Evolutionary conservation across 352 stramenopile species (phyloP), one percentile per base, ranked within the genome.

Genomic region (Globisporangium solare): DNA sequence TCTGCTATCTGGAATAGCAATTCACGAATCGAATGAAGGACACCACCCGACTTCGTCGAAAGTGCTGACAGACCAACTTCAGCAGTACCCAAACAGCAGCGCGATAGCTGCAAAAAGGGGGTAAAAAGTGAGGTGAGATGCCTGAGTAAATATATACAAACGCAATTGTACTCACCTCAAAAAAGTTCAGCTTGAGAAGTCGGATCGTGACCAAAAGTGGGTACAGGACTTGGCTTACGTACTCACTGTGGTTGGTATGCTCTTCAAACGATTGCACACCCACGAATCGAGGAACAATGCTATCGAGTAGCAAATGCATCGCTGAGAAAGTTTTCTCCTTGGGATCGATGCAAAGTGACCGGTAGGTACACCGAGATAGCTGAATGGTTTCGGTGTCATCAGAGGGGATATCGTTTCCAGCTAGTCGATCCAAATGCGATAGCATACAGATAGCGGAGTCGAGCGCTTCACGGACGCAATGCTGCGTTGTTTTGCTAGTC

Each of bases 111-210:
- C 11, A 60, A 21, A n/a, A 7, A 60, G 3, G n/a, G n/a, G n/a
- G n/a, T n/a, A 51, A 20, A 60, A 13, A 13, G 22, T 32, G 15
- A 39, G 21, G 27, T 35, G 27, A 35, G 27, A 35, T 10, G 10
- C 5, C 27, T 35, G 27, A 35, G 27, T 35, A 35, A 35, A 35
- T 35, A 35, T 10, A 10, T 35, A 14, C 17, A 24, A 15, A 61
- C 5, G 27, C 17, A 21, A 17, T 15, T 13, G 27, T 39, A 35
- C 71, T 53, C 68, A 94, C 84, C 79, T 95, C 86, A 31, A 92
- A 95, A 46, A 95, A 89, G 66, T 95, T 95, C 5, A 93, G 59
- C 52, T 95, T 95, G 13, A 95, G 60, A 10, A 95, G 48, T 18
- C 79, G 76, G 46, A 92, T 67, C 15, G 76, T 76, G 20, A 93